Evolutionary conservation across 2,329 filamentous ascomycete genomes (phyloP).

Genomic region (Falciphora oryzae): DNA sequence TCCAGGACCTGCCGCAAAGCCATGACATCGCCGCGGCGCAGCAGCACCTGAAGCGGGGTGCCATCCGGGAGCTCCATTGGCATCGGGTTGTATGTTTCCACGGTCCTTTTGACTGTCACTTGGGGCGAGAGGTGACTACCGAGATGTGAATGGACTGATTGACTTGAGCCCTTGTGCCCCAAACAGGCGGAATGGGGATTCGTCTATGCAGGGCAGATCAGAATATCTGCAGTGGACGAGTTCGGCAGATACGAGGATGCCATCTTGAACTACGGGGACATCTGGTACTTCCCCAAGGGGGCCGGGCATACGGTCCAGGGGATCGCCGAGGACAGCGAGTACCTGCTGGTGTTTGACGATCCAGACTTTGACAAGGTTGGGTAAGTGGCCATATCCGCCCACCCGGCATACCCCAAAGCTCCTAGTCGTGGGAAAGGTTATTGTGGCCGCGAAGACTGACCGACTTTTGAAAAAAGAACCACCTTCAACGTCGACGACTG

Average conservation of each 20-base stretch:
- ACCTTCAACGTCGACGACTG: constrained; percentile 69
- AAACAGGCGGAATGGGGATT: constrained; percentile 60
- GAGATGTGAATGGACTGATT: constrained; percentile 4
- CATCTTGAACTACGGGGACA: constrained; percentile 54
- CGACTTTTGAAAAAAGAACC: constrained; percentile 34
- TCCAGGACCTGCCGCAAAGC: constrained; percentile 60
- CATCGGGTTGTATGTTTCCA: constrained; percentile 49
- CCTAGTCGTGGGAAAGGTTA: background rate
- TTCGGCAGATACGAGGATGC: constrained; percentile 50
- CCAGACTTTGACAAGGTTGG: constrained; percentile 59
- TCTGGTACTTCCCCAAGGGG: constrained; percentile 66
- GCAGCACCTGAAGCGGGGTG: constrained; percentile 61
- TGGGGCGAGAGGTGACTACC: background rate
- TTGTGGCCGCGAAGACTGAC: background rate
- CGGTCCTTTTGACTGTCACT: background rate
- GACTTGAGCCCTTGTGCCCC: background rate
- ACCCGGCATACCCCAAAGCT: too few relatives aligned
- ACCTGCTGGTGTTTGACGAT: constrained; percentile 60
- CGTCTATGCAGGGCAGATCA: constrained; percentile 50
- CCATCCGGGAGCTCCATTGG: constrained; percentile 62
- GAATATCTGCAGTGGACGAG: constrained; percentile 57
- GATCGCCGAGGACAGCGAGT: constrained; percentile 61
- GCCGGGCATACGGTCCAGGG: constrained; percentile 58
- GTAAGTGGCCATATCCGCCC: constrained; percentile 26
- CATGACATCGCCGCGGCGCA: constrained; percentile 63